Evolutionary conservation across 306 rosid genomes (phyloP).

Genomic region (Benincasa hispida): DNA sequence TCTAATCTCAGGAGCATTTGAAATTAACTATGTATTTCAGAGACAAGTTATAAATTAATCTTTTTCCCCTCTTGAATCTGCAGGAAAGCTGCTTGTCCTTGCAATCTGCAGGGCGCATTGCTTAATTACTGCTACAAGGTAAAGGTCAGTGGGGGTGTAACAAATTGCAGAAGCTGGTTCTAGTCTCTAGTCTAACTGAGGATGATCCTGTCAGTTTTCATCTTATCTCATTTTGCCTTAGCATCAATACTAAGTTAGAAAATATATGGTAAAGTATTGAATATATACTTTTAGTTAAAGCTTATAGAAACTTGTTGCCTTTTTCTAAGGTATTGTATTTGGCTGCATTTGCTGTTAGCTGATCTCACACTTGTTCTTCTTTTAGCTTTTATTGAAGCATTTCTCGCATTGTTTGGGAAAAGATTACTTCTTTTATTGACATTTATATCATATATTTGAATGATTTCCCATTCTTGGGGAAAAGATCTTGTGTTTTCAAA

Average conservation of each 20-base stretch:
- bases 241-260: not conserved
- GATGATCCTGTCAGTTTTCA: not conserved
- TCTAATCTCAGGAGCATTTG: not conserved
- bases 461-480: not conserved
- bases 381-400: not conserved
- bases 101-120: too few species aligned
- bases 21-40: not conserved
- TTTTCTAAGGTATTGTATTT: not conserved
- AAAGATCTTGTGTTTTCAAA: not conserved
- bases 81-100: not conserved
- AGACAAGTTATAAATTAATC: not conserved
- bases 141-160: not conserved
- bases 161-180: not conserved
- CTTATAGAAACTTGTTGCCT: not conserved
- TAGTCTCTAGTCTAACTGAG: not conserved
- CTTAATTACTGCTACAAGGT: not conserved
- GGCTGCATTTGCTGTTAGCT: not conserved
- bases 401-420: not conserved
- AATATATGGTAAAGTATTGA: not conserved
- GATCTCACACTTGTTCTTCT: not conserved
- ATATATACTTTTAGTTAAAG: not conserved
- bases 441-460: not conserved
- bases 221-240: not conserved
- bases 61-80: not conserved
- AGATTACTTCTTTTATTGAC: not conserved